Conservation (phyloP, 1,284 basidiomycete genomes). For the Marasmius sp. region DNA sequence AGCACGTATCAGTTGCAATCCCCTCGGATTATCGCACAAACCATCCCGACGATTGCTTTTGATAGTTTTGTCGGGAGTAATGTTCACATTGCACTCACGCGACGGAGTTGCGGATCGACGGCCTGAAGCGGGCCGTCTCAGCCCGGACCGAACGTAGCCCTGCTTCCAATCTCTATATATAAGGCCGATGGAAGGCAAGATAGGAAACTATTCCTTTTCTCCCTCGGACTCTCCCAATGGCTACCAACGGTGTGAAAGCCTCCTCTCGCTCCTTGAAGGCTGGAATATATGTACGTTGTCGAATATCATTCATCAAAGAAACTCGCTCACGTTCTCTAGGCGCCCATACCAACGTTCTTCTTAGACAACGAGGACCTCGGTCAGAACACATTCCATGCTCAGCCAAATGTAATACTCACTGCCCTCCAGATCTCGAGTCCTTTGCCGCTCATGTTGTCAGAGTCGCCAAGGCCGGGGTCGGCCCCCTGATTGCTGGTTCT, state of each 20-base stretch:
- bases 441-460: conserved; percentile 76
- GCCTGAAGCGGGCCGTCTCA: background rate
- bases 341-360: conserved; percentile 88
- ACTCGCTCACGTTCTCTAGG: conserved; percentile 21
- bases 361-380: conserved; percentile 79
- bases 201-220: background rate
- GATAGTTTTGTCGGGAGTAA: background rate
- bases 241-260: conserved; percentile 31
- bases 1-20: too few relatives aligned
- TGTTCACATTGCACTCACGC: background rate
- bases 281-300: conserved; percentile 57
- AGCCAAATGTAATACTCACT: conserved; percentile 7
- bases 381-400: conserved; percentile 27
- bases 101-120: background rate
- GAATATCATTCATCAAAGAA: background rate
- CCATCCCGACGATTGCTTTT: background rate
- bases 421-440: conserved; percentile 59
- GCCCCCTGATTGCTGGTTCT: conserved; percentile 79
- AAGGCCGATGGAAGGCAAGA: background rate
- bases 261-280: conserved; percentile 58
- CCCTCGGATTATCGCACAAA: too few relatives aligned
- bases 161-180: background rate
- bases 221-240: conserved; percentile 28
- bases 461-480: conserved; percentile 72
- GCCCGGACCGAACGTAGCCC: background rate